These are phyloP conservation scores for Chlorella variabilis DNA, from an alignment of 163 green algal species.

Conservation along the genomic window DNA sequence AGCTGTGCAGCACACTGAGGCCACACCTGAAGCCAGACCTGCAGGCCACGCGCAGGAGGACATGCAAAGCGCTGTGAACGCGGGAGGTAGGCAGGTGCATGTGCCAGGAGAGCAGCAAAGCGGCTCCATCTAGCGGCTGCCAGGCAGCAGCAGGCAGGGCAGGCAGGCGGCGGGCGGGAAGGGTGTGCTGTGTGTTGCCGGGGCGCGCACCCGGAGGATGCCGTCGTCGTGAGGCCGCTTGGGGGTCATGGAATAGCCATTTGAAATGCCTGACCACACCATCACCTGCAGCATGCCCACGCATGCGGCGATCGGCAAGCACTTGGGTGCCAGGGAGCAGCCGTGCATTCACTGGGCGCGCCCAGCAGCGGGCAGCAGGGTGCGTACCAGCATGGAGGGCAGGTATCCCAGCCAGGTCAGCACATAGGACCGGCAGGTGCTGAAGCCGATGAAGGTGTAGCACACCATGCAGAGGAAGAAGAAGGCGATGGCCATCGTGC, in stretches of 20 bases:
- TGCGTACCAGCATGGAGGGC: constrained; percentile 23
- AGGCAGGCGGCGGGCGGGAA: neutral
- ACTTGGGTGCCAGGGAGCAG: too few relatives aligned
- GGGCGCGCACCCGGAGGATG: constrained; percentile 21
- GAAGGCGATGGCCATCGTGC: constrained; percentile 11
- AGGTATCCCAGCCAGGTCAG: constrained; percentile 40
- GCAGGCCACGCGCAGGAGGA: neutral
- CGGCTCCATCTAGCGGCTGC: too few relatives aligned
- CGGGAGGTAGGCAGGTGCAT: neutral
- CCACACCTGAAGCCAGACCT: constrained; percentile 35
- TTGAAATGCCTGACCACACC: neutral
- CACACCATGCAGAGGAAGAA: constrained; percentile 32
- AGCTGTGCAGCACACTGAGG: too few relatives aligned
- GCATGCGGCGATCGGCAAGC: too few relatives aligned
- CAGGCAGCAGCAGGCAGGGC: neutral
- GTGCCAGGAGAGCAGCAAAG: neutral
- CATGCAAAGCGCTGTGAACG: neutral
- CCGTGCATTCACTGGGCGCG: too few relatives aligned
- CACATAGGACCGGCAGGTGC: constrained; percentile 1
- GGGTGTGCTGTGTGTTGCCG: too few relatives aligned
- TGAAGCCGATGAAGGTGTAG: constrained; percentile 25
- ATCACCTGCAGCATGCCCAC: constrained; percentile 14
- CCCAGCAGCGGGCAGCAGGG: neutral
- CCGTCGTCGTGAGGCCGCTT: constrained; percentile 4
- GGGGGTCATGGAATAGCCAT: constrained; percentile 32